Evolutionary conservation across 306 rosid genomes (phyloP), one percentile per base, ranked within the genome.

Genomic region (Dryas alaskensis): DNA sequence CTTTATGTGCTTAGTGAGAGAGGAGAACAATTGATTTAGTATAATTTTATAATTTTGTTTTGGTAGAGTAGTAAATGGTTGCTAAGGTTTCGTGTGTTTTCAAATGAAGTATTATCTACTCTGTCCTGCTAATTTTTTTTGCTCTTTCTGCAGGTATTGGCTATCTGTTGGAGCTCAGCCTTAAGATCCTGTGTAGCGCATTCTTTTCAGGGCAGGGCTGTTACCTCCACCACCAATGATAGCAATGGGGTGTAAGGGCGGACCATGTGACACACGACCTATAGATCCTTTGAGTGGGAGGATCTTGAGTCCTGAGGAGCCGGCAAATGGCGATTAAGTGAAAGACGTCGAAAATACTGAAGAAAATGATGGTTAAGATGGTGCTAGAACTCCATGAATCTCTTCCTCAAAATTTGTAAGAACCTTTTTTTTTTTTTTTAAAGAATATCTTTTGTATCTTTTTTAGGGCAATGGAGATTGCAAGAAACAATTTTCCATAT

Each of bases 121-220:
- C 27, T 40, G 63, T 68, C 14, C 8, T 17, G 6, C 55, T 16
- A 27, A 68, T 70, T 65, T 66, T 42, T 31, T 40, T 7, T 65
- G 0, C 69, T n/a, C 5, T 46, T 73, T 77, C 37, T 65, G 67
- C 70, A 93, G 98, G 87, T 93, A 93, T 79, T 93, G 98, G 98
- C 85, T 93, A 14, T 93, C 97, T 60, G 94, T 93, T 76, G 97
- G 98, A 52, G 98, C 98, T 78, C 97, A 93, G 78, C 97, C 98
- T 44, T 93, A 97, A 1, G 91, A 91, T 13, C 96, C 98, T 0
- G 87, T 91, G 64, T 90, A 91, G 81, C 90, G 94, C n/a, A 72
- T 93, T 77, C 89, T 91, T 37, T 91, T 91, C 80, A 77, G 97
- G 51, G 84, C 96, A 27, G 97, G 98, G 63, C 0, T 91, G 61